phyloP scores from a whole-genome alignment of 179 eudicot genomes.

The Gypsophila paniculata region DNA sequence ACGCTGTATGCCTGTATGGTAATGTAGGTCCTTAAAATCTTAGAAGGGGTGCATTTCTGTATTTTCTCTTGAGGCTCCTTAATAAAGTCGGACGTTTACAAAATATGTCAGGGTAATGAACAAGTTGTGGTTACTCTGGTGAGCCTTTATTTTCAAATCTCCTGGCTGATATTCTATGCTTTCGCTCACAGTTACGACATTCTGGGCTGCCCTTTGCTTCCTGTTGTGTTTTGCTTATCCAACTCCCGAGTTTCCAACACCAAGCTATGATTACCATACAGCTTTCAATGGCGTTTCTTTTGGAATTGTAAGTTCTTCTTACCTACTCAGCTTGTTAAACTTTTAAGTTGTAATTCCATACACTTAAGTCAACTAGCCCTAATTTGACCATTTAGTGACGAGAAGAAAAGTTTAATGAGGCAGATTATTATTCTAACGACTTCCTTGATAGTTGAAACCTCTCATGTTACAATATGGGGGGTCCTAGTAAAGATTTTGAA shows the following conservation, averaged over 20 bases:
- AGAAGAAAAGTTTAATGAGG: neutral
- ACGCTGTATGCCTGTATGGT: neutral
- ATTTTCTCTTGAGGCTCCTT: neutral
- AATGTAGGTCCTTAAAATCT: neutral
- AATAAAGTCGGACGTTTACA: neutral
- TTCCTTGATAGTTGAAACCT: no score
- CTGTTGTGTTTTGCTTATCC: constrained; percentile 89
- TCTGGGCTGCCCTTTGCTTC: constrained; percentile 89
- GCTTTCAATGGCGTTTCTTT: constrained; percentile 89
- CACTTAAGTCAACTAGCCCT: neutral
- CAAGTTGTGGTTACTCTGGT: neutral
- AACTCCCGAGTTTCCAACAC: constrained; percentile 91
- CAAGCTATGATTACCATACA: constrained; percentile 90
- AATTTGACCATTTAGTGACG: neutral
- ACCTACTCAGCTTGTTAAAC: neutral
- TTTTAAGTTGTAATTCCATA: neutral
- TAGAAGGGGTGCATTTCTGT: neutral
- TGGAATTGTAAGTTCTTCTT: constrained; percentile 76
- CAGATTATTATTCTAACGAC: neutral
- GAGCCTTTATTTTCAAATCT: neutral
- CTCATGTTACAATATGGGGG: no score
- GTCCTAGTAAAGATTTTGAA: no score
- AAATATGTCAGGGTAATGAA: neutral
- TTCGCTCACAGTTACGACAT: constrained; percentile 62
- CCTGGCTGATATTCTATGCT: constrained; percentile 12